Percentiles rank a stretch among this genome's conserved stretches.
phyloP scores from a whole-genome alignment of 2,329 filamentous ascomycete species.

The Neoascochyta sp. region DNA sequence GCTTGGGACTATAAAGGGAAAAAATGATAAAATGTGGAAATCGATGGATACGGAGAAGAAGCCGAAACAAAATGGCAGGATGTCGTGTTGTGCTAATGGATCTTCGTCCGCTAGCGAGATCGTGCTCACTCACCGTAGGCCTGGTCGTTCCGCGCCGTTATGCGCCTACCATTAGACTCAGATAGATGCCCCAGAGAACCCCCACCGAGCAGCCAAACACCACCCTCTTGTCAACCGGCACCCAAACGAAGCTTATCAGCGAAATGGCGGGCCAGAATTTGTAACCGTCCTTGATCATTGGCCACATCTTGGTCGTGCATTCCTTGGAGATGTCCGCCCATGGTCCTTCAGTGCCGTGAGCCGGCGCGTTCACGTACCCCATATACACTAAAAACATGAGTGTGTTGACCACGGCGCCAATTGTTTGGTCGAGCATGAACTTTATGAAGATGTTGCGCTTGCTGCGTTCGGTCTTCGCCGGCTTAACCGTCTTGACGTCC shows the following conservation, averaged over 20 bases:
- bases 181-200: slow-evolving; percentile 70
- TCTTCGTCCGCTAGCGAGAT: too few species aligned
- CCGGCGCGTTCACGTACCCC: slow-evolving; percentile 44
- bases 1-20: too few species aligned
- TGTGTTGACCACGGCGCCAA: slow-evolving; percentile 64
- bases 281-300: slow-evolving; percentile 57
- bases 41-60: too few species aligned
- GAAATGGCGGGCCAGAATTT: slow-evolving; percentile 70
- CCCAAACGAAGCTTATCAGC: slow-evolving; percentile 65
- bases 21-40: too few species aligned
- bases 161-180: slow-evolving; percentile 57
- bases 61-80: too few species aligned
- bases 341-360: slow-evolving; percentile 23
- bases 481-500: slow-evolving; percentile 25
- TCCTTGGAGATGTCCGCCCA: slow-evolving; percentile 29
- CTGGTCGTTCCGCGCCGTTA: slow-evolving; percentile 6
- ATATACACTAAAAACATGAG: slow-evolving; percentile 60
- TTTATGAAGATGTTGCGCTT: slow-evolving; percentile 64
- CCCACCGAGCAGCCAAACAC: slow-evolving; percentile 69
- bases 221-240: slow-evolving; percentile 67
- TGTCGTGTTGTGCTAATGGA: too few species aligned
- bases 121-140: too few species aligned
- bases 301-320: slow-evolving; percentile 54
- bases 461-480: slow-evolving; percentile 42
- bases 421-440: slow-evolving; percentile 64